Evolutionary conservation across 2,329 filamentous ascomycete species (phyloP), one percentile per base, ranked within the genome.

Genomic region (Incumbomyces delicatus): DNA sequence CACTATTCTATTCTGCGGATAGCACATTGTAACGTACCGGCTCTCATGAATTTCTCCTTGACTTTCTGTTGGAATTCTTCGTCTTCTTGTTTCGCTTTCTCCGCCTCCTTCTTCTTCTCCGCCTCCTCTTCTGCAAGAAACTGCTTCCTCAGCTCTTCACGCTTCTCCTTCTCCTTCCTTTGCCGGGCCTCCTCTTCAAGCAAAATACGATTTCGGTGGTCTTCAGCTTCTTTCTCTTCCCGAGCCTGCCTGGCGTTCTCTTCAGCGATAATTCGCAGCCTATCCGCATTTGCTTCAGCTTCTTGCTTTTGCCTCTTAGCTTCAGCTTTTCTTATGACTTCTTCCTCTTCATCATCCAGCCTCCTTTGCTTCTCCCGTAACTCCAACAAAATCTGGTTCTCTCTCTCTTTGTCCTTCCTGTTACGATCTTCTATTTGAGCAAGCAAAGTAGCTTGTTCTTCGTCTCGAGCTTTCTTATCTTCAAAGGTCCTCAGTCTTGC

Each of bases 261-360:
- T 18, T 44, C 34, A 29, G 30, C 31, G 16, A 40, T 18, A 18
- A 36, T 35, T 29, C 30, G 29, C 16, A 18, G 20, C n/a, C 38
- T n/a, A 11, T 45, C 42, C 13, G 33, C 42, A 59, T 69, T 60
- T 11, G 29, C 18, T 33, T 50, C 40, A 11, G 30, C 44, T 30
- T 38, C 33, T 20, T 47, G 22, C 48, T 41, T 34, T 46, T 65
- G 60, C 63, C 66, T 52, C 57, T 64, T 53, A 53, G 52, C 38
- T 66, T 59, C 17, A 65, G 57, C 30, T 58, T 57, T 32, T 61
- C 64, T 42, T 66, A 63, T 60, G 50, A 65, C 65, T 14, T 65
- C 60, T 63, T 70, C 54, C 60, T 68, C 54, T 60, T 63, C 54
- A 49, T 71, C 66, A 11, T 74, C 69, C 45, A 69, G 64, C 41